A percentile compares a stretch with the other conserved stretches of the same genome.
phyloP scores from a whole-genome alignment of 495 filamentous ascomycete genomes.

The Pyrenula aspistea region DNA sequence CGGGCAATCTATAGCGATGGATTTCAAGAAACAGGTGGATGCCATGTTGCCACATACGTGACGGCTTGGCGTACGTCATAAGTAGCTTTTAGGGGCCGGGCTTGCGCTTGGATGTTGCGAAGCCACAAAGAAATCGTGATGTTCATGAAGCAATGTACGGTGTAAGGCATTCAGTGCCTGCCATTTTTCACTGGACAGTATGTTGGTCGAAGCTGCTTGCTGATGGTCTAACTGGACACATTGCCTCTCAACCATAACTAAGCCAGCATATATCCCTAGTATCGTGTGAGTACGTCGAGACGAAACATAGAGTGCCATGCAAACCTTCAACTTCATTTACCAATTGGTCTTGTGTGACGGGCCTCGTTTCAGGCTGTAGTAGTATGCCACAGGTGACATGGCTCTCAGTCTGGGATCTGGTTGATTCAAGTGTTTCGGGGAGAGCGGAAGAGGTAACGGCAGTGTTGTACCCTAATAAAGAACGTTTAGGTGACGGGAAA shows the following conservation, averaged over 20 bases:
- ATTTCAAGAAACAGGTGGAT: slow-evolving; percentile 39
- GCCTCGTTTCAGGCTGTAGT: slow-evolving; percentile 48
- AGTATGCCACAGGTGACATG: slow-evolving; percentile 17
- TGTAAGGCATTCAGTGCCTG: slow-evolving; percentile 36
- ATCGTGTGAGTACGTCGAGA: too few species aligned
- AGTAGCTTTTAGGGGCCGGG: slow-evolving; percentile 23
- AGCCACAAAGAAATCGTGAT: slow-evolving; percentile 37
- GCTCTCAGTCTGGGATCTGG: too few species aligned
- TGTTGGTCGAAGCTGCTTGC: slow-evolving; percentile 12
- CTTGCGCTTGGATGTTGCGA: slow-evolving; percentile 36
- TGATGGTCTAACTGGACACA: slow-evolving; percentile 32
- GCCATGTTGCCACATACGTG: slow-evolving; percentile 36
- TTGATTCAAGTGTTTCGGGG: too few species aligned
- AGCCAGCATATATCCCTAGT: slow-evolving; percentile 45
- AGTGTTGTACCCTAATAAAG: too few species aligned
- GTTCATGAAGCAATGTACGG: slow-evolving; percentile 26
- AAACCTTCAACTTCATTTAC: slow-evolving; percentile 47
- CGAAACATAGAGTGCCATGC: neutral
- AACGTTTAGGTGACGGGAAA: too few species aligned
- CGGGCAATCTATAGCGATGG: slow-evolving; percentile 27
- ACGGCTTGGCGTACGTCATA: slow-evolving; percentile 33
- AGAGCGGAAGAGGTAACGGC: too few species aligned
- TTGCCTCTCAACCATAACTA: slow-evolving; percentile 37
- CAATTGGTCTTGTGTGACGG: slow-evolving; percentile 66
- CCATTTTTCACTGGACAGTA: slow-evolving; percentile 28